phyloP scores from a whole-genome alignment of 148 eudicot species.

The Salicornia ramosissima region DNA sequence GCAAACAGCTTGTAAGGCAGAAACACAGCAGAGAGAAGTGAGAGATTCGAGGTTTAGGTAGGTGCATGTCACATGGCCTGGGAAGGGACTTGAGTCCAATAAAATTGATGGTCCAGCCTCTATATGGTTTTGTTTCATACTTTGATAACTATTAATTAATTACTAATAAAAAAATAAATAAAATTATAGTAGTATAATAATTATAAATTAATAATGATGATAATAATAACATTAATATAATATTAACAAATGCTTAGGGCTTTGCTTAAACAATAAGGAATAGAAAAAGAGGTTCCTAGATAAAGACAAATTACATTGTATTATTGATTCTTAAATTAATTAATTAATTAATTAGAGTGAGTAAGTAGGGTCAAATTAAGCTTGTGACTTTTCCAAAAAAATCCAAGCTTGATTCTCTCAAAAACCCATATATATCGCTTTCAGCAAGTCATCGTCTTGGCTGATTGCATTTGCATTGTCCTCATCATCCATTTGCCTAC shows the following conservation, averaged over 20 bases:
- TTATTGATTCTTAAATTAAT: background rate
- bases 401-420: constrained; percentile 2
- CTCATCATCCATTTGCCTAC: background rate
- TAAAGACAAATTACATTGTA: background rate
- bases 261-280: background rate
- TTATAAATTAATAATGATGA: background rate
- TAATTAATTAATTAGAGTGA: too few species aligned
- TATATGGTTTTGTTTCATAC: constrained; percentile 23
- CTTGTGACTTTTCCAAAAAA: background rate
- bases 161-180: background rate
- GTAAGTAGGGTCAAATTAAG: constrained; percentile 7
- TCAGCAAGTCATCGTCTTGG: constrained; percentile 3
- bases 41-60: constrained; percentile 26
- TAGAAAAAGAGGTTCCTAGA: background rate
- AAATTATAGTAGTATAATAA: background rate
- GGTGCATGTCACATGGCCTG: constrained; percentile 34
- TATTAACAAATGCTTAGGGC: background rate
- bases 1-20: constrained; percentile 14
- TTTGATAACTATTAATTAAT: background rate
- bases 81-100: constrained; percentile 19
- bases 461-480: background rate
- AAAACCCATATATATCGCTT: constrained; percentile 5
- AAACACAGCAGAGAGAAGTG: constrained; percentile 16
- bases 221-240: background rate
- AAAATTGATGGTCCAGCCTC: constrained; percentile 32